Conservation (phyloP, 2,329 filamentous ascomycete genomes). For the Coniosporium tulheliwenetii region DNA sequence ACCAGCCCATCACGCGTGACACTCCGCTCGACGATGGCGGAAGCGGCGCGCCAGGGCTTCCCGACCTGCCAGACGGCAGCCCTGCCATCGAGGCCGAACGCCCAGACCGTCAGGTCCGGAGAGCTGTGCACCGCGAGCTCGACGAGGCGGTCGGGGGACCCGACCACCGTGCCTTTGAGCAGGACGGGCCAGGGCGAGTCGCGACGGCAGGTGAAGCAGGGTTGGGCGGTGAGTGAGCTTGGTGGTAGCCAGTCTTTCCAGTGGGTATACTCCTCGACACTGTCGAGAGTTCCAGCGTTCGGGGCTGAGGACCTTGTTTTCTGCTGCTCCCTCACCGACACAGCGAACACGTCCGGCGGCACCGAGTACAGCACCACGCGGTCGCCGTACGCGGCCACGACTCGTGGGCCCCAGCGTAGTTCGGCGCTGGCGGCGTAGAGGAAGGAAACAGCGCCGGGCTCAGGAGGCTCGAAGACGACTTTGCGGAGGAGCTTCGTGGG, state of each 20-base stretch:
- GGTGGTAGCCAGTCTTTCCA: slow-evolving; percentile 4
- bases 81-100: slow-evolving; percentile 28
- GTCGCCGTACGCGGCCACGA: slow-evolving; percentile 41
- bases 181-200: slow-evolving; percentile 28
- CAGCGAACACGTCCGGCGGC: slow-evolving; percentile 38
- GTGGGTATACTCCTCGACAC: not conserved
- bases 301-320: slow-evolving; percentile 4
- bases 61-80: slow-evolving; percentile 31
- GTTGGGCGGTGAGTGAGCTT: slow-evolving; percentile 5
- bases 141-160: slow-evolving; percentile 27
- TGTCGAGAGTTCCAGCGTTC: slow-evolving; percentile 6
- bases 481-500: slow-evolving; percentile 43
- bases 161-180: slow-evolving; percentile 34
- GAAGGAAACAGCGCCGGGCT: not conserved
- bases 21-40: slow-evolving; percentile 3
- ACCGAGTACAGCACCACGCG: slow-evolving; percentile 44
- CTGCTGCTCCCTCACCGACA: slow-evolving; percentile 5
- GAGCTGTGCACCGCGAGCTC: slow-evolving; percentile 34
- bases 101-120: slow-evolving; percentile 34
- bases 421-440: slow-evolving; percentile 43
- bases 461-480: slow-evolving; percentile 34
- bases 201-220: too few species aligned
- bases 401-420: slow-evolving; percentile 38
- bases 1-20: slow-evolving; percentile 14
- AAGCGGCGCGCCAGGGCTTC: slow-evolving; percentile 9